Evolutionary conservation across 345 rosid genomes (phyloP), one percentile per base, ranked within the genome.

Genomic region (Euphorbia pulcherrima): DNA sequence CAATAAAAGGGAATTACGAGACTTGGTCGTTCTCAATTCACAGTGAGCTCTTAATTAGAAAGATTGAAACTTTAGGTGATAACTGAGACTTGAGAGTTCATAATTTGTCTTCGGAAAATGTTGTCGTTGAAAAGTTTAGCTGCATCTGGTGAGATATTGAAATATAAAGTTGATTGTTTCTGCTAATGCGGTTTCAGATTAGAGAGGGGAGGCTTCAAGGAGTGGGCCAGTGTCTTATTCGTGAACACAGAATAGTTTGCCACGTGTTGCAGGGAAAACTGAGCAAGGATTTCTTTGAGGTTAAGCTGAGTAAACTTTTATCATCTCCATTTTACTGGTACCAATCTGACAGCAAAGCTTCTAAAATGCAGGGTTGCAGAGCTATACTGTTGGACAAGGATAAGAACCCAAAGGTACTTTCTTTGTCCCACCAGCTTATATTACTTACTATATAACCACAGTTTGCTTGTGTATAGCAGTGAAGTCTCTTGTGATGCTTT

Each of bases 241-340:
- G 92, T 8, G 98, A 90, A 77, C 87, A 80, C 72, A 86, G 97
- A 78, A 90, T 92, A 86, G 96, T 83, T 75, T 87, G 92, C 72
- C 93, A 87, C 72, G 86, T 90, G 64, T 8, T 92, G 80, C 86
- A 56, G 54, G 97, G 96, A 80, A 82, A 90, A 60, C 72, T 88
- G 56, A 90, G 98, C 88, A 86, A 83, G 76, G 97, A 92, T 77
- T 90, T 90, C 74, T 68, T 84, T 24, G 97, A 90, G 98, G 98
- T 90, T 67, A 77, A 67, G 62, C 71, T 23, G 41, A 62, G 37
- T 64, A 14, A 50, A 33, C 21, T 29, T 41, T 26, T 64, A 56
- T 12, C 30, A 59, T 18, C 60, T 39, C 47, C 28, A n/a, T 63
- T 29, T 55, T 59, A 54, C 11, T 33, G 14, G 27, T 12, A 54